Conservation (phyloP, 2,329 filamentous ascomycete species). For the Amylocarpus encephaloides region DNA sequence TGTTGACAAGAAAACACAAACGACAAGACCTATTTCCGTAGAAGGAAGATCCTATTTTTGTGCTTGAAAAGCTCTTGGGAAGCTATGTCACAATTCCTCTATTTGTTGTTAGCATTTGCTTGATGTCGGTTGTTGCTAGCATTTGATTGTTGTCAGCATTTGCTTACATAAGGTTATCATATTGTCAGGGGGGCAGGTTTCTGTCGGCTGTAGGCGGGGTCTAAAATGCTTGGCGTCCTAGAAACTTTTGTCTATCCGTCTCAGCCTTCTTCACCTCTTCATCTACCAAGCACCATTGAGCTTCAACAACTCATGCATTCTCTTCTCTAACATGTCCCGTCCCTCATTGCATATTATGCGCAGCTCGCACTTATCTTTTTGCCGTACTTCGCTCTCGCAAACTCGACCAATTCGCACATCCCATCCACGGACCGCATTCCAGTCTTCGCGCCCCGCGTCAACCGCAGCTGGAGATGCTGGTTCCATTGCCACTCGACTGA, state of each 20-base stretch:
- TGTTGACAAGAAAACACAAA: no score
- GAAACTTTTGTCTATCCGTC: neutral
- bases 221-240: neutral
- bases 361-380: constrained; percentile 8
- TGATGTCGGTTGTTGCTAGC: no score
- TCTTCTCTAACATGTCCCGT: constrained; percentile 15
- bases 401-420: constrained; percentile 13
- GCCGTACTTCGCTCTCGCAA: constrained; percentile 9
- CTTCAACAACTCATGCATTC: neutral
- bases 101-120: no score
- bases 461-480: constrained; percentile 22
- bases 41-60: no score
- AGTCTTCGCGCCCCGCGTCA: constrained; percentile 16
- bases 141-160: no score
- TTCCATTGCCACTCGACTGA: constrained; percentile 38
- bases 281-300: neutral
- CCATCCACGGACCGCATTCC: constrained; percentile 5
- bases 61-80: no score
- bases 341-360: constrained; percentile 16
- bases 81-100: no score
- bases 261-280: neutral
- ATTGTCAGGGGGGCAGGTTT: no score
- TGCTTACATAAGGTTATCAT: no score
- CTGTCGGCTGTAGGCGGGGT: no score
- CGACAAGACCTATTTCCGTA: no score